Conservation (phyloP, 2,329 filamentous ascomycete genomes). For the Mariannaea sp. region DNA sequence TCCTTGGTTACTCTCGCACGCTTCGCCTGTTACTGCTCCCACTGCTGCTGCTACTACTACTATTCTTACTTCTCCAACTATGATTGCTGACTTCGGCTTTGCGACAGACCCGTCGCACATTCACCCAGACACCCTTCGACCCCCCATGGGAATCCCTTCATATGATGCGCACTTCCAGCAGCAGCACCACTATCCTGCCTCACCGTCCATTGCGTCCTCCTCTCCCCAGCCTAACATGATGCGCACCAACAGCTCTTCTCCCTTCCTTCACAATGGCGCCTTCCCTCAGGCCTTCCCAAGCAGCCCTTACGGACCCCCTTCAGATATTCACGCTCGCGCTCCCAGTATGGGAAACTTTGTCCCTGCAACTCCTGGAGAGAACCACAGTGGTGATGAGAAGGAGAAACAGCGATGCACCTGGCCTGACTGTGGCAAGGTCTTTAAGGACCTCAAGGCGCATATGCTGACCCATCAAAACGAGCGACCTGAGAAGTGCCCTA, state of each 20-base stretch:
- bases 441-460: constrained; percentile 92
- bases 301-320: constrained; percentile 57
- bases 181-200: constrained; percentile 58
- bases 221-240: constrained; percentile 53
- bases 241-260: constrained; percentile 66
- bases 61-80: constrained; percentile 30
- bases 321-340: constrained; percentile 57
- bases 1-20: constrained; percentile 12
- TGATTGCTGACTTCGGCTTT: constrained; percentile 45
- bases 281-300: constrained; percentile 60
- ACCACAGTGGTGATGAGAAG: constrained; percentile 67
- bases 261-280: constrained; percentile 62
- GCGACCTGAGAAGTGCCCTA: constrained; percentile 92
- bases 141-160: constrained; percentile 51
- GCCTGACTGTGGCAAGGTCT: constrained; percentile 80
- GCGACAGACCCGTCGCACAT: constrained; percentile 60
- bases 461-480: constrained; percentile 93
- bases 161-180: constrained; percentile 57
- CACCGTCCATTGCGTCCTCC: constrained; percentile 65
- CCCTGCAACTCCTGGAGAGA: constrained; percentile 64
- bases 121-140: constrained; percentile 57
- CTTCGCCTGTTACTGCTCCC: constrained; percentile 7
- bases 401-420: constrained; percentile 78
- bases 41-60: constrained; percentile 23
- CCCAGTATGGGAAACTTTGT: constrained; percentile 72